phyloP scores from a whole-genome alignment of 2,329 filamentous ascomycete species.

The Sarocladium brachiariae region DNA sequence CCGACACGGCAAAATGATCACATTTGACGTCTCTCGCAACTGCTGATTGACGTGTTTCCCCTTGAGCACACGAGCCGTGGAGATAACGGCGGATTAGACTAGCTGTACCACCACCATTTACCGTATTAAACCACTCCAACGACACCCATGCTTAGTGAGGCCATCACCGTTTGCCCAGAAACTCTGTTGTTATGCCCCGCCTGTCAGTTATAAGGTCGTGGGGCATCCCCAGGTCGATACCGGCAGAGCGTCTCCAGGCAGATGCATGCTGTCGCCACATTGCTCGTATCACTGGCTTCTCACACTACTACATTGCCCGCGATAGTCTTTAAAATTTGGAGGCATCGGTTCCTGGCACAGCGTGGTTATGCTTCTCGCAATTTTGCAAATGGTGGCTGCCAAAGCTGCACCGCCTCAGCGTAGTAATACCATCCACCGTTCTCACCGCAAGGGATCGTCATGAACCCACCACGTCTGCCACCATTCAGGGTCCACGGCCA shows the following conservation, averaged over 20 bases:
- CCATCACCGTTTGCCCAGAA: slow-evolving; percentile 8
- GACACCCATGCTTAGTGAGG: slow-evolving; percentile 4
- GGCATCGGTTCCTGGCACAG: background rate
- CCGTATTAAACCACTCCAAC: too few species aligned
- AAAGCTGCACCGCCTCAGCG: slow-evolving; percentile 9
- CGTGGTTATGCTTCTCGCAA: background rate
- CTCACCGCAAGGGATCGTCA: slow-evolving; percentile 9
- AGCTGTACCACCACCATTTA: background rate
- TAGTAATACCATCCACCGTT: slow-evolving; percentile 9
- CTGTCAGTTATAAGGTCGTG: slow-evolving; percentile 5
- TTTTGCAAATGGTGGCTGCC: background rate
- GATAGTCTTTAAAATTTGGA: background rate
- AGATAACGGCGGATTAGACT: background rate
- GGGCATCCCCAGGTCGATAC: background rate
- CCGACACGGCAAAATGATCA: slow-evolving; percentile 5
- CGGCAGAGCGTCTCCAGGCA: background rate
- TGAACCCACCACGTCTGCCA: slow-evolving; percentile 1
- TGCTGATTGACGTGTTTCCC: too few species aligned
- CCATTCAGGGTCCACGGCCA: slow-evolving; percentile 8
- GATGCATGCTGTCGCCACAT: slow-evolving; percentile 4
- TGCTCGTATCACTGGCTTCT: background rate
- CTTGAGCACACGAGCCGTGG: background rate
- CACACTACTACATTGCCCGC: background rate
- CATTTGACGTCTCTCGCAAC: background rate
- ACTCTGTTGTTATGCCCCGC: slow-evolving; percentile 5